These are phyloP conservation scores for Metarhizium sp. DNA, from an alignment of 2,329 filamentous ascomycete species.

Conservation along the genomic window DNA sequence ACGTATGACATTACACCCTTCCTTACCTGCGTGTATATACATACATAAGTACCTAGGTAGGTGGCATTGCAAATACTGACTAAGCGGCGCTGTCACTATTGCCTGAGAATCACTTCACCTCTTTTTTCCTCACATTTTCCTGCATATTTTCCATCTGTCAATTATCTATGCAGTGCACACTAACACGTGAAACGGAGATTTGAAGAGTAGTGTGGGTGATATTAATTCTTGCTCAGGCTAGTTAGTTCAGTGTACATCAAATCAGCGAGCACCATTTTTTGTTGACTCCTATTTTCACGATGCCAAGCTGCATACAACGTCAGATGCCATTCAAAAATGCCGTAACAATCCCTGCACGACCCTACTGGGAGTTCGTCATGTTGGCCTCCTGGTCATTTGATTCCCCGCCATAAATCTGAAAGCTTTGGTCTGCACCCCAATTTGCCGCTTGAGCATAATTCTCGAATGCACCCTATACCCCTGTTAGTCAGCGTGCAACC, in stretches of 20 bases:
- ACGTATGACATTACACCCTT: neutral
- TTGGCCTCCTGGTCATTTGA: constrained; percentile 16
- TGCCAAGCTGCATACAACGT: no score
- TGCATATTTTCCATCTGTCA: no score
- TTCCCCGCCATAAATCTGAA: constrained; percentile 36
- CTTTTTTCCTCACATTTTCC: no score
- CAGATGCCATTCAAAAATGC: neutral
- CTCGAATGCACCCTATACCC: constrained; percentile 42
- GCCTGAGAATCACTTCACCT: neutral
- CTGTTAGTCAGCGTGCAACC: neutral
- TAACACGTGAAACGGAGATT: no score
- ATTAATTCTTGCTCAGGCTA: neutral
- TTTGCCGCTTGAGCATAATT: constrained; percentile 45
- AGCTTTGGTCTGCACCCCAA: constrained; percentile 42
- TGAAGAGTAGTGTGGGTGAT: neutral
- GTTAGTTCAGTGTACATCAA: neutral
- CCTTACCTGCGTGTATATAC: no score
- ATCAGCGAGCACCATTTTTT: no score
- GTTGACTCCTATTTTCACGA: no score
- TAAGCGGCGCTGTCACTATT: neutral
- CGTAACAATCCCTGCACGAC: neutral
- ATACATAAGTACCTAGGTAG: no score
- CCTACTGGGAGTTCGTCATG: constrained; percentile 12
- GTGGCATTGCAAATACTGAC: neutral
- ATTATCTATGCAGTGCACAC: no score